Conservation (phyloP, 352 stramenopile genomes). For the Globisporangium recalcitrans region DNA sequence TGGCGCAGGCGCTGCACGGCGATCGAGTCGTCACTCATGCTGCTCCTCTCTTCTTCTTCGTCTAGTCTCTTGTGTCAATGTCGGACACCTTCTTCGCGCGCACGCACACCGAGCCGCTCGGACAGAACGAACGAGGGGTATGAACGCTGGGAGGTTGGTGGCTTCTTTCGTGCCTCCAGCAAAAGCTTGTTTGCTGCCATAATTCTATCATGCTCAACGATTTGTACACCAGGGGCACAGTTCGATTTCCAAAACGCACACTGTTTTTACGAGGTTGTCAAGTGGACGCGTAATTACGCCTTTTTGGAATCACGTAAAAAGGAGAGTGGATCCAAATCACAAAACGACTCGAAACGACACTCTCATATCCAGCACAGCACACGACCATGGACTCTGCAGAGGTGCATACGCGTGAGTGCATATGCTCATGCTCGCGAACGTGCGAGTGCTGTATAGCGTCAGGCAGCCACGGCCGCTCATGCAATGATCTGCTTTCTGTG, state of each 20-base stretch:
- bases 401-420: constrained; percentile 15
- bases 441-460: background rate
- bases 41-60: background rate
- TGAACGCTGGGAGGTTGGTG: background rate
- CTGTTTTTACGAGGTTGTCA: constrained; percentile 4
- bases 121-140: background rate
- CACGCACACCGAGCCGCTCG: background rate
- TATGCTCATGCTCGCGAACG: background rate
- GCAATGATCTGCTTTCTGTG: background rate
- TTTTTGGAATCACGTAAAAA: constrained; percentile 5
- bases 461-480: background rate
- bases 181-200: constrained; percentile 1
- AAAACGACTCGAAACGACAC: constrained; percentile 8
- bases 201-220: background rate
- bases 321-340: background rate
- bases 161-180: constrained; percentile 9
- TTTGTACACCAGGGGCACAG: background rate
- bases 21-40: constrained; percentile 86
- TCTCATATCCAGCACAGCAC: background rate
- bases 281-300: constrained; percentile 17
- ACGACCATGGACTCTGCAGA: constrained; percentile 43
- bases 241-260: background rate
- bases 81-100: background rate
- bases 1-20: constrained; percentile 87
- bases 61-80: background rate